Evolutionary conservation across 345 rosid genomes (phyloP).

Genomic region (Eucalyptus shirleyi): DNA sequence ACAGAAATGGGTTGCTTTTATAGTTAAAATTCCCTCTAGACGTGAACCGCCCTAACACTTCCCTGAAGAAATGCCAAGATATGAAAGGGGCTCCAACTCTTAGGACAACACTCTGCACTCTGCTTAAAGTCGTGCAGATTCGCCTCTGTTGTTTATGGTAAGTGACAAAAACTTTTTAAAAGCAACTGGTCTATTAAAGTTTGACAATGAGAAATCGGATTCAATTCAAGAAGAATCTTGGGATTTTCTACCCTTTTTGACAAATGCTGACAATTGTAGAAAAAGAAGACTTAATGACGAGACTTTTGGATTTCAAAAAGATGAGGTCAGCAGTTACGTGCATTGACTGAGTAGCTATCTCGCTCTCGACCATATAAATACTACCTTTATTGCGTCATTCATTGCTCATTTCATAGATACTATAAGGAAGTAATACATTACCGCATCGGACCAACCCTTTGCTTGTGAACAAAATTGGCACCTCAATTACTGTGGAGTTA

Average conservation of each 20-base stretch:
- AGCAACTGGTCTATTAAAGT: not conserved
- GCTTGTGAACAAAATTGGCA: not conserved
- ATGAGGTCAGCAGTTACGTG: not conserved
- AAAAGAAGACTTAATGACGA: not conserved
- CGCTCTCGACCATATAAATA: not conserved
- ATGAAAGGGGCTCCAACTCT: not conserved
- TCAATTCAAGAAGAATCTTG: not conserved
- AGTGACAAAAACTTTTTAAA: not conserved
- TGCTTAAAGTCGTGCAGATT: not conserved
- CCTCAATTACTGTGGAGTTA: not conserved
- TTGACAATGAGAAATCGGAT: not conserved
- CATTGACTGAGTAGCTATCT: not conserved
- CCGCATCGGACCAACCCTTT: not conserved
- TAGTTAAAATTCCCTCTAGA: not conserved
- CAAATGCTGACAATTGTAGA: not conserved
- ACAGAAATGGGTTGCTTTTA: not conserved
- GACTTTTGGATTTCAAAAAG: not conserved
- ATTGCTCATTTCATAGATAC: not conserved
- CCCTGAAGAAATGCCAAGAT: not conserved
- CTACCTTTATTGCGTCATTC: not conserved
- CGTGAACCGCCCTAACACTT: not conserved
- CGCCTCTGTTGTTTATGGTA: not conserved
- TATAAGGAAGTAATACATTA: not conserved
- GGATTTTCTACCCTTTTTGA: not conserved
- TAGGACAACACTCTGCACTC: not conserved